Evolutionary conservation across 139 green algal genomes (phyloP).

Genomic region (Haematococcus lacustris): DNA sequence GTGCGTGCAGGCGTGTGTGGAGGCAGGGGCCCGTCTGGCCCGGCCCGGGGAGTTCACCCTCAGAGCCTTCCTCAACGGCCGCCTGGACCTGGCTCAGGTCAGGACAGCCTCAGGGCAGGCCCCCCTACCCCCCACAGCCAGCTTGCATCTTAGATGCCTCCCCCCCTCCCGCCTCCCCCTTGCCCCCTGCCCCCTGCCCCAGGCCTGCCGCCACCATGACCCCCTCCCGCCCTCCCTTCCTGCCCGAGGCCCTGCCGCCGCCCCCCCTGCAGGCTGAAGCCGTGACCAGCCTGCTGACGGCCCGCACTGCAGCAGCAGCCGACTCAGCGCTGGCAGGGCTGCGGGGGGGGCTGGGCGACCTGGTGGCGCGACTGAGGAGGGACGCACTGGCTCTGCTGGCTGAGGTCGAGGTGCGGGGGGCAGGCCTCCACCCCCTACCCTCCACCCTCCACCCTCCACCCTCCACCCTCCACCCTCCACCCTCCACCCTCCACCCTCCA

Average conservation of each 20-base stretch:
- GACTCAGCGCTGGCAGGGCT: slow-evolving; percentile 84
- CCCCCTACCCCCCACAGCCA: too few relatives aligned
- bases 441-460: too few relatives aligned
- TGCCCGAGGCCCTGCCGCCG: too few relatives aligned
- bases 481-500: too few relatives aligned
- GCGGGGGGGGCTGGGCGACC: slow-evolving; percentile 52
- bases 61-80: slow-evolving; percentile 93
- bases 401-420: slow-evolving; percentile 79
- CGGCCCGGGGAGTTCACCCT: slow-evolving; percentile 92
- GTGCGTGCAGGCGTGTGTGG: slow-evolving; percentile 39
- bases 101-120: neutral
- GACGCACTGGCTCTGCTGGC: slow-evolving; percentile 70
- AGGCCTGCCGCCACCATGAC: too few relatives aligned
- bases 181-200: too few relatives aligned
- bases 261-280: slow-evolving; percentile 81
- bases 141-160: too few relatives aligned
- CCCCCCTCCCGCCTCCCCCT: too few relatives aligned
- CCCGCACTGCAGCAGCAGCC: slow-evolving; percentile 75
- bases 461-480: too few relatives aligned
- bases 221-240: too few relatives aligned
- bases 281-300: slow-evolving; percentile 72
- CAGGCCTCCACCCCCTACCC: too few relatives aligned
- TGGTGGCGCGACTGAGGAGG: slow-evolving; percentile 45
- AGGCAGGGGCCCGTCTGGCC: slow-evolving; percentile 70
- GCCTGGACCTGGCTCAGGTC: slow-evolving; percentile 78